These are phyloP conservation scores for Ligustrum vulgare DNA, from an alignment of 257 asterid species.

Conservation along the genomic window DNA sequence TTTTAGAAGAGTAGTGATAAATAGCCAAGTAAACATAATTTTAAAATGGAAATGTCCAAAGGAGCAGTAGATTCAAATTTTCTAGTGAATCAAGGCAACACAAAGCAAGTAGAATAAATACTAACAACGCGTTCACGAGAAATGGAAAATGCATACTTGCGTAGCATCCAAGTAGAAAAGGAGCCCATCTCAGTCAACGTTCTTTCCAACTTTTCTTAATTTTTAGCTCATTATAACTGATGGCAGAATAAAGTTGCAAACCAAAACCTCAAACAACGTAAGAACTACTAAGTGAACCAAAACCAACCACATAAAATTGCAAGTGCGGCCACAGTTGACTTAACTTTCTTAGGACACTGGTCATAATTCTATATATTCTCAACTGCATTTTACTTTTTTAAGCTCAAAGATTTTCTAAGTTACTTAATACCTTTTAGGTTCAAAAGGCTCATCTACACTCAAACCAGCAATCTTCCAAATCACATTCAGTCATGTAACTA, in stretches of 20 bases:
- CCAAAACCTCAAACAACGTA: not conserved
- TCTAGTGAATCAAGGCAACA: not conserved
- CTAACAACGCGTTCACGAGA: not conserved
- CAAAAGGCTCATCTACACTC: not conserved
- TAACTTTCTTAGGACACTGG: not conserved
- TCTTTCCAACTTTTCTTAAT: not conserved
- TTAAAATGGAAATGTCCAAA: not conserved
- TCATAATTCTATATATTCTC: not conserved
- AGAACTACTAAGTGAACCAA: not conserved
- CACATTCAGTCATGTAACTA: not conserved
- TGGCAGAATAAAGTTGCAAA: not conserved
- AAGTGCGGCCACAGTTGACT: not conserved
- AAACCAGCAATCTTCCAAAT: not conserved
- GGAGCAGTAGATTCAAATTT: not conserved
- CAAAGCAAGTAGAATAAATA: not conserved
- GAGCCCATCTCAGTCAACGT: not conserved
- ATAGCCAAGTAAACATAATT: not conserved
- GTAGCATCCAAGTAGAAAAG: not conserved
- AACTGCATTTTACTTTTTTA: not conserved
- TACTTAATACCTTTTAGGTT: not conserved
- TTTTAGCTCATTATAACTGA: not conserved
- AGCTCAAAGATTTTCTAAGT: not conserved
- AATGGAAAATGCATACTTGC: not conserved
- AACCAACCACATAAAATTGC: not conserved
- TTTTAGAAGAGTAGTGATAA: no score